Evolutionary conservation across 2,329 filamentous ascomycete genomes (phyloP).

Genomic region (Bipolaris bicolor): DNA sequence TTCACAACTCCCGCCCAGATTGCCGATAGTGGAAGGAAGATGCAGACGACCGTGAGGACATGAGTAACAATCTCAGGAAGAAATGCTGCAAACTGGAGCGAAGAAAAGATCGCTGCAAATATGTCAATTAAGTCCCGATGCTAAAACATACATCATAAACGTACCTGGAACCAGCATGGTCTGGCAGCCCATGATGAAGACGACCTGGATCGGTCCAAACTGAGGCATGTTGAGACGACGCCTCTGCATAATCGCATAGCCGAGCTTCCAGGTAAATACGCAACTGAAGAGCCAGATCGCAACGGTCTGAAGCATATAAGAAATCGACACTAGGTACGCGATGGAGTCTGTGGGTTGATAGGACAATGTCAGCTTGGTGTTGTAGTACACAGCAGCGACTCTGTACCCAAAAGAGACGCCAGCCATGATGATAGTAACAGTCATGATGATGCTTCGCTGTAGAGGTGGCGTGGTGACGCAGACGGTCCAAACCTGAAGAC

Average conservation of each 20-base stretch:
- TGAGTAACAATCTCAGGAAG: constrained; percentile 62
- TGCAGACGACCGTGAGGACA: constrained; percentile 63
- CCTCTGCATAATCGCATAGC: constrained; percentile 62
- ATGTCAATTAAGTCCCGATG: constrained; percentile 24
- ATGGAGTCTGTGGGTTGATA: constrained; percentile 34
- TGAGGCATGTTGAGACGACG: constrained; percentile 63
- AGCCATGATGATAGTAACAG: constrained; percentile 57
- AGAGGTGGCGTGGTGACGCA: constrained; percentile 57
- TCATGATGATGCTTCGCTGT: constrained; percentile 56
- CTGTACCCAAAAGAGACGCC: constrained; percentile 61
- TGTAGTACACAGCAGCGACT: constrained; percentile 59
- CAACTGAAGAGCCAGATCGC: constrained; percentile 67
- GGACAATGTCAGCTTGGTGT: constrained; percentile 50
- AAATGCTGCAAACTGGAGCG: constrained; percentile 60
- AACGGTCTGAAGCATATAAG: constrained; percentile 60
- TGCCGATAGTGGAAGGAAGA: constrained; percentile 69
- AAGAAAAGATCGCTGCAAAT: constrained; percentile 63
- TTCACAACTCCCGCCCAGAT: constrained; percentile 63
- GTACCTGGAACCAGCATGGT: constrained; percentile 69
- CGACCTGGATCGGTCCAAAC: constrained; percentile 69
- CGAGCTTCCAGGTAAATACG: constrained; percentile 68
- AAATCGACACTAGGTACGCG: constrained; percentile 36
- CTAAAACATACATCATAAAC: neutral
- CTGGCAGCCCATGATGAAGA: constrained; percentile 72
- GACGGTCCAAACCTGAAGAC: constrained; percentile 69